Evolutionary conservation across 495 filamentous ascomycete species (phyloP).

Genomic region (Lophiostoma macrostomum): DNA sequence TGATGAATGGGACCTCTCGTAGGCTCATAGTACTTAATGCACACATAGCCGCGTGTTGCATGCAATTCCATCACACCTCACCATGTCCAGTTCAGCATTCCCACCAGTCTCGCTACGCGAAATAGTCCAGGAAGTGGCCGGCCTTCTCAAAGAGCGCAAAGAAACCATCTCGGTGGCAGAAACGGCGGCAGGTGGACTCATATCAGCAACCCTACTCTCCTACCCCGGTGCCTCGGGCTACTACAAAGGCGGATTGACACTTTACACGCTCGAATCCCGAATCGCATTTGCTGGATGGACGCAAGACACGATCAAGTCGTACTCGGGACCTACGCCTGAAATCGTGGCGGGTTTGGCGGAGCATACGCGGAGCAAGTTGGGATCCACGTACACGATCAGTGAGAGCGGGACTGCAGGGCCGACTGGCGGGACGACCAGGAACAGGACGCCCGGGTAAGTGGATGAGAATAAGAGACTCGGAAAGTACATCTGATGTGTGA

Average conservation of each 20-base stretch:
- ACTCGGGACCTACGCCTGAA: conserved; percentile 56
- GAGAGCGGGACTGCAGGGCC: conserved; percentile 65
- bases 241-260: conserved; percentile 59
- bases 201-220: conserved; percentile 54
- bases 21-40: neutral
- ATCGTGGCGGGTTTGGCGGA: conserved; percentile 55
- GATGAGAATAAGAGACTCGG: no score
- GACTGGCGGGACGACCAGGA: conserved; percentile 54
- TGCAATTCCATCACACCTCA: neutral
- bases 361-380: conserved; percentile 51
- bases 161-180: conserved; percentile 59
- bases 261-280: conserved; percentile 61
- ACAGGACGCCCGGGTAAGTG: conserved; percentile 61
- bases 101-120: conserved; percentile 51
- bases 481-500: no score
- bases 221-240: conserved; percentile 54
- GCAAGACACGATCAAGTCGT: conserved; percentile 46
- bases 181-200: conserved; percentile 62
- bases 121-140: conserved; percentile 50
- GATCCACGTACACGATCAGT: conserved; percentile 51
- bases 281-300: conserved; percentile 62
- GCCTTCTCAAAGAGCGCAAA: conserved; percentile 50
- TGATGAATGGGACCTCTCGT: neutral
- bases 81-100: conserved; percentile 34
- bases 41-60: neutral